Evolutionary conservation across 805 yeast species (phyloP).

Genomic region (Phaffomyces antillensis): DNA sequence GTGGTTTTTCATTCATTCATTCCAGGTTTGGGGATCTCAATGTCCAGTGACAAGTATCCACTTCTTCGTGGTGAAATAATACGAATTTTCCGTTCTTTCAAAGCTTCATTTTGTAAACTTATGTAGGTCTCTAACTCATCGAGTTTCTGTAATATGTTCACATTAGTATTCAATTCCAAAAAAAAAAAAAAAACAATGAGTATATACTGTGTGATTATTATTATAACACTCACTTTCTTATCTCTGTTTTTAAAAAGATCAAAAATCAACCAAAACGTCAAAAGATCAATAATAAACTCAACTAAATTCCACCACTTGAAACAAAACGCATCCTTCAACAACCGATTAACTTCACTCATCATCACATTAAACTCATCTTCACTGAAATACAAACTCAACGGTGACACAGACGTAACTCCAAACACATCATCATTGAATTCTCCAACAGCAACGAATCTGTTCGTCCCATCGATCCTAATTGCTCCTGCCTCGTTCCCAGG

Average conservation of each 20-base stretch:
- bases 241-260: slow-evolving; percentile 28
- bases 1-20: not conserved
- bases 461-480: slow-evolving; percentile 12
- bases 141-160: slow-evolving; percentile 18
- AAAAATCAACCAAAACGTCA: slow-evolving; percentile 36
- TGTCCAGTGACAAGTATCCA: slow-evolving; percentile 50
- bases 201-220: too few relatives aligned
- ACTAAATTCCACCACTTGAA: slow-evolving; percentile 32
- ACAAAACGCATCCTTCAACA: slow-evolving; percentile 32
- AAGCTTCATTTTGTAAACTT: slow-evolving; percentile 23
- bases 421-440: slow-evolving; percentile 34
- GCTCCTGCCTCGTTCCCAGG: slow-evolving; percentile 69
- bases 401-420: slow-evolving; percentile 50
- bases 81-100: slow-evolving; percentile 23
- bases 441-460: slow-evolving; percentile 27
- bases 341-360: slow-evolving; percentile 37
- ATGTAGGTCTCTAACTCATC: slow-evolving; percentile 38
- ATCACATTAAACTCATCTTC: slow-evolving; percentile 34
- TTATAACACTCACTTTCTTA: slow-evolving; percentile 10
- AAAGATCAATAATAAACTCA: slow-evolving; percentile 28
- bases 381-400: slow-evolving; percentile 33
- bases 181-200: too few relatives aligned
- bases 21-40: slow-evolving; percentile 41
- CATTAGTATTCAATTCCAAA: not conserved
- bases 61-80: slow-evolving; percentile 45